Conservation (phyloP, 331 rosid species). For the Cucumis variabilis region DNA sequence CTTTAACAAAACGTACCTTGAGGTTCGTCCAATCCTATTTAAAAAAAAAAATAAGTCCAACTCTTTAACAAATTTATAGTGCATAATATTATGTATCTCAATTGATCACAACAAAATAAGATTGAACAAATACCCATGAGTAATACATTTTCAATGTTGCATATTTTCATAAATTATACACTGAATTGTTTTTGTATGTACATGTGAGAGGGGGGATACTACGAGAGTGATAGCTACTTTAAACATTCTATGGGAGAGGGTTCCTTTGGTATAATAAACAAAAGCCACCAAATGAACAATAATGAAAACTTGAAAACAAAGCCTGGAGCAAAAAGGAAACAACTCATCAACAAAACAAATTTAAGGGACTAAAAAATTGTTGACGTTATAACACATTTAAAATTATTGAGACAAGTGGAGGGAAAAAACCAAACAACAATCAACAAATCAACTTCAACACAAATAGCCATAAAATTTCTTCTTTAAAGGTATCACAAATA, state of each 20-base stretch:
- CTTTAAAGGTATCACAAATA: not conserved
- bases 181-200: not conserved
- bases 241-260: slow-evolving; percentile 91
- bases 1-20: too few species aligned
- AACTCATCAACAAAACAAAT: slow-evolving; percentile 27
- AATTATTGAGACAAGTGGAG: not conserved
- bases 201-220: slow-evolving; percentile 41
- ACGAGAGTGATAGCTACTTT: slow-evolving; percentile 87
- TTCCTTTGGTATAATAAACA: slow-evolving; percentile 91
- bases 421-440: not conserved
- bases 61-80: too few species aligned
- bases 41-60: too few species aligned
- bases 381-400: not conserved
- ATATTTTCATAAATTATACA: too few species aligned
- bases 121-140: too few species aligned
- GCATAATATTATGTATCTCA: too few species aligned
- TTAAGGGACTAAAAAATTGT: not conserved
- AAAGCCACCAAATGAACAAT: slow-evolving; percentile 92
- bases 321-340: slow-evolving; percentile 34
- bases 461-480: not conserved
- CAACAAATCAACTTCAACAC: slow-evolving; percentile 4
- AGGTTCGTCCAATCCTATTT: too few species aligned
- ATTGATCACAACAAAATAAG: too few species aligned
- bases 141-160: too few species aligned
- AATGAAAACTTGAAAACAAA: slow-evolving; percentile 78